A percentile compares a stretch with the other conserved stretches of the same genome.
Conservation (phyloP, 805 yeast species). For the Kodamaea laetipori region DNA sequence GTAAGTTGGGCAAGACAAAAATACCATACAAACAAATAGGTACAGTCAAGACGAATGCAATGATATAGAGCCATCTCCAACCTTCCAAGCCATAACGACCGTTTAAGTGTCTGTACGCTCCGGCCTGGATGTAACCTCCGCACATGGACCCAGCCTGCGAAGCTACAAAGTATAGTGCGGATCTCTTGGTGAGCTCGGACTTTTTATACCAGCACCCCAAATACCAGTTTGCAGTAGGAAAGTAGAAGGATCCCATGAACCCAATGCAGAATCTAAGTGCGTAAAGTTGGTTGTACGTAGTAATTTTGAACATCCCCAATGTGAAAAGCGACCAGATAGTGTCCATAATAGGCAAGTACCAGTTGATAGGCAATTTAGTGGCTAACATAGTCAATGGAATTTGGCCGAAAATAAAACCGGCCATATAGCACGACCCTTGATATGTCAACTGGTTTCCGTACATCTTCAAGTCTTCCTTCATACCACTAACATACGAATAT, state of each 20-base stretch:
- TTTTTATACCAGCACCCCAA: conserved; percentile 57
- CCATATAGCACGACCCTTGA: conserved; percentile 24
- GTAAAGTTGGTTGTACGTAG: conserved; percentile 21
- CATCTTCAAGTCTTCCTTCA: conserved; percentile 24
- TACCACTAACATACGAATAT: conserved; percentile 27
- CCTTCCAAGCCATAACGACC: conserved; percentile 19
- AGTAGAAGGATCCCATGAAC: conserved; percentile 19
- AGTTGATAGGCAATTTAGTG: conserved; percentile 24
- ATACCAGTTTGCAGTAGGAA: conserved; percentile 15
- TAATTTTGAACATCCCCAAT: conserved; percentile 21
- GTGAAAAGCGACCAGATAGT: conserved; percentile 25
- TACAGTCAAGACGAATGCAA: conserved; percentile 20
- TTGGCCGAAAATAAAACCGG: conserved; percentile 26
- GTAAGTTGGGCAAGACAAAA: conserved; percentile 13
- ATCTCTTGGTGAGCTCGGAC: conserved; percentile 15
- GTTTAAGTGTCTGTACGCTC: conserved; percentile 17
- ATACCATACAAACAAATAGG: conserved; percentile 17
- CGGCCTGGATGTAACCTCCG: conserved; percentile 18
- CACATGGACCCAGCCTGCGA: conserved; percentile 11
- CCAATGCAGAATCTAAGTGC: conserved; percentile 26
- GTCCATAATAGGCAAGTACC: conserved; percentile 24
- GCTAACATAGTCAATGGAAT: conserved; percentile 26
- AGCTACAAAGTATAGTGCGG: conserved; percentile 15
- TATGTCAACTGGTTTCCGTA: conserved; percentile 26
- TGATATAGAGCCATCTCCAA: conserved; percentile 23